A percentile compares a stretch with the other conserved stretches of the same genome.
Evolutionary conservation across 495 filamentous ascomycete species (phyloP).

Genomic region (Lasiosphaeria miniovina): DNA sequence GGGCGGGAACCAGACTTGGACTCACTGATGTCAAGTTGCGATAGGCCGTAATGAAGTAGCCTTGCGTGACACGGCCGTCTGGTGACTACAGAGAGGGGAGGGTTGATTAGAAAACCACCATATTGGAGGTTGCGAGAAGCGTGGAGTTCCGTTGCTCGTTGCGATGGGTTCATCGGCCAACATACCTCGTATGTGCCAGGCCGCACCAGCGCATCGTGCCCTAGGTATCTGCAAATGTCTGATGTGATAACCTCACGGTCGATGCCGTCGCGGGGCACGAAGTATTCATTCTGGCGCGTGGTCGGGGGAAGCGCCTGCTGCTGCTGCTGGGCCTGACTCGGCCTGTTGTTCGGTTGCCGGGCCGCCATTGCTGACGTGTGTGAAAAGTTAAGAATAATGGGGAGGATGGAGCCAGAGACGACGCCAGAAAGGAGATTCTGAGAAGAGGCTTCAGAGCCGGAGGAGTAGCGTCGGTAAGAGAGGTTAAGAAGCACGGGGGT

Average conservation of each 20-base stretch:
- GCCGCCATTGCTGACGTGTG: conserved; percentile 21
- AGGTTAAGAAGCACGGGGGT: neutral
- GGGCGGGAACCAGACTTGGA: conserved; percentile 18
- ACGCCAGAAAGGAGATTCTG: too few species aligned
- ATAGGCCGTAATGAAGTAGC: conserved; percentile 85
- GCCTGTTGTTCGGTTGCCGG: conserved; percentile 41
- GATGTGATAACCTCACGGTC: conserved; percentile 91
- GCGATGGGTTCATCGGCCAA: neutral
- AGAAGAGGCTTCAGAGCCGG: neutral
- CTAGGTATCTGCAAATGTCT: conserved; percentile 91
- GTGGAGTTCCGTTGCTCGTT: neutral
- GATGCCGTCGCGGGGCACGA: conserved; percentile 85
- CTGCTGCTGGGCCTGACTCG: conserved; percentile 33
- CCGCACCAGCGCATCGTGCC: conserved; percentile 84
- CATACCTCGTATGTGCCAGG: conserved; percentile 79
- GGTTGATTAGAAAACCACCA: conserved; percentile 14
- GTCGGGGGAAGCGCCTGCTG: conserved; percentile 33
- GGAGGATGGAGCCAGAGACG: conserved; percentile 8
- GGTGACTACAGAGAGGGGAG: conserved; percentile 33
- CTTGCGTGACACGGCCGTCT: conserved; percentile 57
- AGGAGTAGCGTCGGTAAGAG: neutral
- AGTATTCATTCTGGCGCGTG: conserved; percentile 75
- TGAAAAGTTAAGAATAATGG: neutral
- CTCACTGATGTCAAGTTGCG: conserved; percentile 83
- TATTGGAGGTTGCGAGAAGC: neutral